phyloP scores from a whole-genome alignment of 2,329 filamentous ascomycete species.

The Incumbomyces delicatus region DNA sequence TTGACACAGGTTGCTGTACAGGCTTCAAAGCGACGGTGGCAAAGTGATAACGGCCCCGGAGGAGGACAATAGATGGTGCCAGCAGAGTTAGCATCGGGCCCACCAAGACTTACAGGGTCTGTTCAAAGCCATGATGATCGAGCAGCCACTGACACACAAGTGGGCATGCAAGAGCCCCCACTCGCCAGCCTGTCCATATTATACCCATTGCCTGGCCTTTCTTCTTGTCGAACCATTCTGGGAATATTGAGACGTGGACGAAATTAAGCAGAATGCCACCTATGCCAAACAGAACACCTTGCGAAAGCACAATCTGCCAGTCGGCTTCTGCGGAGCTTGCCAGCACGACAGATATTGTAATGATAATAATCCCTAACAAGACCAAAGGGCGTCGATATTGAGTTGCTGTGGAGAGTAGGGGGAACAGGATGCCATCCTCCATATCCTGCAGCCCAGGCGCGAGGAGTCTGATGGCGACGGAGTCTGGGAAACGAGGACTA shows the following conservation, averaged over 20 bases:
- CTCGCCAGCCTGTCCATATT: not conserved
- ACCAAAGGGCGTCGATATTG: not conserved
- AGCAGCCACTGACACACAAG: not conserved
- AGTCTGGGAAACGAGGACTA: not conserved
- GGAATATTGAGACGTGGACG: not conserved
- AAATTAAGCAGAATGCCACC: constrained; percentile 1
- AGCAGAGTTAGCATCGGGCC: not conserved
- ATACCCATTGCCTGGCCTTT: constrained; percentile 1
- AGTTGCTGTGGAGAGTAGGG: not conserved
- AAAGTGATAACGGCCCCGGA: not conserved
- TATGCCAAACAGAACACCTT: not conserved
- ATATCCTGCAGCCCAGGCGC: not conserved
- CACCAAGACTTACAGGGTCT: not conserved
- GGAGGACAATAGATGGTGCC: not conserved
- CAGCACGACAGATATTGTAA: not conserved
- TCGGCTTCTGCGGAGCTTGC: not conserved
- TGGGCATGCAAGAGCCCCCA: not conserved
- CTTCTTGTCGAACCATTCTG: constrained; percentile 1
- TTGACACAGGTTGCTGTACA: not conserved
- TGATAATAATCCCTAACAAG: not conserved
- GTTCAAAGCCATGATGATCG: not conserved
- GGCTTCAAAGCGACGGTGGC: not conserved
- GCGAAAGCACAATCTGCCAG: not conserved
- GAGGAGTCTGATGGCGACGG: not conserved
- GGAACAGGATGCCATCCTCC: not conserved